These are phyloP conservation scores for Jacaranda mimosifolia DNA, from an alignment of 257 asterid species.

Conservation along the genomic window DNA sequence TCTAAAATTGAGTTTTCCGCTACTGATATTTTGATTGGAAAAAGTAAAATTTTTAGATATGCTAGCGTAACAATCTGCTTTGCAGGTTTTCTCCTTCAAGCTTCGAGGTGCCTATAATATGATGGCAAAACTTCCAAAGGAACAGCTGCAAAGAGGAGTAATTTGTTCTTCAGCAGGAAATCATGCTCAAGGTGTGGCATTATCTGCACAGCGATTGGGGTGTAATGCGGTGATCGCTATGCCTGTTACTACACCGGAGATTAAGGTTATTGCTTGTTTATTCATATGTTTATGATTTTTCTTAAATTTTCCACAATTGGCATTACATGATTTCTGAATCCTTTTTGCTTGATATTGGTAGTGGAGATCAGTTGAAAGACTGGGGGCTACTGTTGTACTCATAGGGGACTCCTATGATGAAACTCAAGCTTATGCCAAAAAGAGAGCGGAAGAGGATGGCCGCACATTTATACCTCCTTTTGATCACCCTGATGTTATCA, in stretches of 20 bases:
- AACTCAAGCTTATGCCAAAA: slow-evolving; percentile 88
- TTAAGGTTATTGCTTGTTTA: slow-evolving; percentile 61
- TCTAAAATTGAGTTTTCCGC: not conserved
- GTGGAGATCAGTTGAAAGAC: slow-evolving; percentile 85
- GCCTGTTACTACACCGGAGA: slow-evolving; percentile 94
- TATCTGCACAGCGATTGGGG: slow-evolving; percentile 74
- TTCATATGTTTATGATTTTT: slow-evolving; percentile 4
- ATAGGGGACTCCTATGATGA: slow-evolving; percentile 90
- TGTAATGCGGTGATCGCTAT: slow-evolving; percentile 83
- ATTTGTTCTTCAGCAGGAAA: slow-evolving; percentile 95
- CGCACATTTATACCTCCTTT: slow-evolving; percentile 88
- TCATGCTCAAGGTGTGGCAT: slow-evolving; percentile 94
- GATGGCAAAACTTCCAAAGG: slow-evolving; percentile 88
- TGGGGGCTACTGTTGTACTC: slow-evolving; percentile 86
- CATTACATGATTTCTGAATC: slow-evolving; percentile 20
- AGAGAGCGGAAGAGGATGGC: slow-evolving; percentile 69
- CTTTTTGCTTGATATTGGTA: slow-evolving; percentile 32
- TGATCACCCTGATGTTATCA: slow-evolving; percentile 88
- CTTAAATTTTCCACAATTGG: slow-evolving; percentile 8
- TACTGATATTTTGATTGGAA: not conserved
- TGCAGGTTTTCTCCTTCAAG: slow-evolving; percentile 90
- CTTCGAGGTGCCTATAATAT: slow-evolving; percentile 93
- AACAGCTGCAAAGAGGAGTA: slow-evolving; percentile 74
- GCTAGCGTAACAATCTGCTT: slow-evolving; percentile 12
- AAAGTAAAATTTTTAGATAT: not conserved